Evolutionary conservation across 768 basidiomycete species (phyloP), one percentile per base, ranked within the genome.

Genomic region (Amanita molliuscula): DNA sequence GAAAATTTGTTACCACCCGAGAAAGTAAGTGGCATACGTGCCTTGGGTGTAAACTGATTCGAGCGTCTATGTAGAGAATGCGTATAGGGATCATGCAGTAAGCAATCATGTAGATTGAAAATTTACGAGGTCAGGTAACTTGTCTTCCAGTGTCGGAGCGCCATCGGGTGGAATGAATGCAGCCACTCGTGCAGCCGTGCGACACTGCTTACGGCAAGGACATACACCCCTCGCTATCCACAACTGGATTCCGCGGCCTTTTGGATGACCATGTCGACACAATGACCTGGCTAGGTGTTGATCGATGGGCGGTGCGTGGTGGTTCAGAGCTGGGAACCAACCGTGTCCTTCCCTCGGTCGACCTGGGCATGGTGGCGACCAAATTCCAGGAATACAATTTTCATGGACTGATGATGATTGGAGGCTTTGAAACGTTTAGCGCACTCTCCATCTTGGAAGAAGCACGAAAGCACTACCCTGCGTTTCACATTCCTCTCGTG

Each of bases 151-250:
- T 60, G 83, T 93, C 61, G 95, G 96, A 45, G 96, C 96, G 1
- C 95, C 96, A 4, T 96, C 96, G 2, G 95, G 95, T 41, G 96
- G 96, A 7, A 97, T 98, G 91, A 98, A 98, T 62, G 94, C 96
- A 1, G 96, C 95, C 0, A 96, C 92, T 1, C 87, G 95, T 36
- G 85, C 93, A 23, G 92, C 90, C 5, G 92, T 88, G 18, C 84
- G 96, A 9, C 97, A 92, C 69, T 97, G 93, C 64, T 69, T 92
- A 55, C 79, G 81, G 48, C 88, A 92, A 62, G 95, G 96, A 5
- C 96, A 99, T 63, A 86, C 76, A 21, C 85, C 94, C n/a, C 73
- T 97, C 35, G 91, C 84, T 0, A 79, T 99, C 51, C 83, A 95
- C 70, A 99, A 97, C n/a, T 61, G 95, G 96, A 13, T 98, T 98